Base-by-base conservation (phyloP, 2,329 filamentous ascomycete species). In the Orbilia blumenaviensis region DNA sequence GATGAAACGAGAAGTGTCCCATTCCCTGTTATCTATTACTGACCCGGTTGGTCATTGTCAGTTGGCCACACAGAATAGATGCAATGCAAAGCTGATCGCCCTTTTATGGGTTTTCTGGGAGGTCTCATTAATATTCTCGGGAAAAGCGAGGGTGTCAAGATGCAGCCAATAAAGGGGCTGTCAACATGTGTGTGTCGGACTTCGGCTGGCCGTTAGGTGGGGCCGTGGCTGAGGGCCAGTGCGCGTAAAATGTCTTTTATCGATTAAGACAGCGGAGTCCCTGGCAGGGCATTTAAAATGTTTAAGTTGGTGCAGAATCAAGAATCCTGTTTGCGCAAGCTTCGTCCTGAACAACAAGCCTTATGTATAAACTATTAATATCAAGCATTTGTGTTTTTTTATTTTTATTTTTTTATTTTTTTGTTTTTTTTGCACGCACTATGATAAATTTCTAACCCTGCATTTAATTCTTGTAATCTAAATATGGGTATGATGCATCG, bases 11-110 rank as follows among this genome's bases (percentile, higher is more conserved):
- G 21, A 36, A 21, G 52, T 21, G 60, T 34, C 18, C 14, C 38
- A 48, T 63, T 50, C 71, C 62, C 63, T 42, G 34, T 62, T 62
- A 68, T 67, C 68, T 67, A 63, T 64, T 67, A 38, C 52, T 66
- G 50, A 27, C 61, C 52, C 9, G 14, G 32, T 27, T 56, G 50
- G 50, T n/a, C 36, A 8, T 44, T 7, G 41, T 14, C 5, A 8
- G 16, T 23, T 44, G 18, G 44, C n/a, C n/a, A n/a, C n/a, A n/a
- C n/a, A n/a, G n/a, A n/a, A n/a, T n/a, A n/a, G n/a, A n/a, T n/a
- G n/a, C n/a, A n/a, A n/a, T n/a, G 32, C n/a, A 38, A 56, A 56
- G 25, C 25, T 10, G 32, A 38, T 38, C 52, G 12, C 16, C 16
- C 12, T 23, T 56, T 12, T 21, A 46, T 46, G 18, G 18, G n/a